Base-by-base conservation (phyloP, 495 filamentous ascomycete genomes). In the Aspergillus nidulans region DNA sequence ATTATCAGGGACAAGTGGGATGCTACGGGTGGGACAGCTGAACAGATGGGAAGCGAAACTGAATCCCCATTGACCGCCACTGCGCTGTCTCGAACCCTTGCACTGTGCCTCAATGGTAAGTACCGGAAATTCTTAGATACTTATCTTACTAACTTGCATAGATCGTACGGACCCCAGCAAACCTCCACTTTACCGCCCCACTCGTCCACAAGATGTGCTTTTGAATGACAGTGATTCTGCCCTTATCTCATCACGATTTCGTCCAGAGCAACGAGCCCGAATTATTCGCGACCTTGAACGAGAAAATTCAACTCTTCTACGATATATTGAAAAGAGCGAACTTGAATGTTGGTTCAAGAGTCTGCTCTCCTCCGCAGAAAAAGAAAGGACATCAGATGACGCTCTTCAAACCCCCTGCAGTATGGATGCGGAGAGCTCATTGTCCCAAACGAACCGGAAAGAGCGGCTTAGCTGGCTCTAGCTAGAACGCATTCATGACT, bases 1-100 rank as follows among this genome's bases (percentile, higher is more conserved):
- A 83, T 85, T 56, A 79, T 91, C 49, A 80, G 81, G 42, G 89
- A 95, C 62, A 81, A 95, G 64, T 96, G 90, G 88, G 76, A 76
- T 43, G 68, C 60, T 23, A 71, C 86, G 12, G 67, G 67, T 9
- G 68, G 61, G 21, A 63, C 61, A 19, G 67, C 65, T 0, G 68
- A 72, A 32, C 52, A 56, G 36, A 59, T 61, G 23, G 66, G 64
- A 48, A 61, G 56, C 32, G 58, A 63, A 26, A 53, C 47, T 7
- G 63, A 67, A 32, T 52, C 42, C 18, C 50, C 61, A n/a, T 52
- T 68, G 46, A 59, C 54, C 28, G 49, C 65, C 40, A 75, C 73
- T 16, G 47, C 68, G 6, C 64, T 75, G 15, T 68, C 61, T 42
- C 65, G 58, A 18, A 70, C 73, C 15, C 51, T 76, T 25, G 44